Conservation (phyloP, 148 eudicot genomes). For the Cornus suecica region DNA sequence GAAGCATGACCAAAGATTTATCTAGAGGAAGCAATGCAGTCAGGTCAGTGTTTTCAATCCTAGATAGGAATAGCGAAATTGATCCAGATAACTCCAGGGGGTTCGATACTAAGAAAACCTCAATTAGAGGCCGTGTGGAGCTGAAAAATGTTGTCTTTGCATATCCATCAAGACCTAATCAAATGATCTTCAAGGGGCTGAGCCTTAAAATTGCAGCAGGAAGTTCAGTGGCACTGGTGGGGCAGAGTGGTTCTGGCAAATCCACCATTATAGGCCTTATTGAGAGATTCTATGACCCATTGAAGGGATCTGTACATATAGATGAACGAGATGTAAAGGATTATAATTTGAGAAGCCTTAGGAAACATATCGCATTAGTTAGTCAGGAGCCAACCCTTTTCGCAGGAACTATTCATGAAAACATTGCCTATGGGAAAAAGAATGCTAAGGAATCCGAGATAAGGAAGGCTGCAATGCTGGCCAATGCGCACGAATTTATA, state of each 20-base stretch:
- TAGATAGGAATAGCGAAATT: neutral
- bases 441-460: neutral
- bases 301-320: constrained; percentile 36
- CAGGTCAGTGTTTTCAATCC: neutral
- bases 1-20: neutral
- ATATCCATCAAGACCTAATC: constrained; percentile 1
- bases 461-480: neutral
- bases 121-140: neutral
- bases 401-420: neutral
- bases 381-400: constrained; percentile 1
- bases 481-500: neutral
- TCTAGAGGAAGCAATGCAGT: neutral
- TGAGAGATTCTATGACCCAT: constrained; percentile 48
- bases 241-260: constrained; percentile 29
- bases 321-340: constrained; percentile 42
- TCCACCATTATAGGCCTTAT: constrained; percentile 46
- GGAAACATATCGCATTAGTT: constrained; percentile 11
- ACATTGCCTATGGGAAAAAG: neutral
- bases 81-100: neutral
- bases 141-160: neutral
- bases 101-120: neutral
- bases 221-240: neutral
- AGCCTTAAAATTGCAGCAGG: neutral
- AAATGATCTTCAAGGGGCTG: neutral
- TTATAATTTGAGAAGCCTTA: constrained; percentile 35